phyloP scores from a whole-genome alignment of 2,329 filamentous ascomycete genomes.

The Aspergillus glaucus region DNA sequence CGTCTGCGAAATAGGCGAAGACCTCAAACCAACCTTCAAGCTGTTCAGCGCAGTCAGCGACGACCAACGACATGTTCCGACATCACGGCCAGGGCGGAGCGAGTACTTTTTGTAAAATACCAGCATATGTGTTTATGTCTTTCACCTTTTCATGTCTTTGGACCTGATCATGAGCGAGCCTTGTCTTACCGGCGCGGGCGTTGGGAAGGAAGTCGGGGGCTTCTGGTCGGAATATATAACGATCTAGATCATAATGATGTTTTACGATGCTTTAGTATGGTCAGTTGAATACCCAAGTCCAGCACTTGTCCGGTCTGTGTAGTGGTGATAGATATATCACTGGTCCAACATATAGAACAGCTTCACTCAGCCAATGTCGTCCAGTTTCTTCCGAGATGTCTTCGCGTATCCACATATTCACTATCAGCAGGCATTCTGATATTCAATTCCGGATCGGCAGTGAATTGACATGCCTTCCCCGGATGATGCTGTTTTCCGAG shows the following conservation, averaged over 20 bases:
- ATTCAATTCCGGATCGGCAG: no score
- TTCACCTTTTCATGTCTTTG: not conserved
- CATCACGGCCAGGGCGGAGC: slow-evolving; percentile 40
- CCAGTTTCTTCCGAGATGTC: no score
- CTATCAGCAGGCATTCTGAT: no score
- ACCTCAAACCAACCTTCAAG: slow-evolving; percentile 81
- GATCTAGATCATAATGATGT: slow-evolving; percentile 30
- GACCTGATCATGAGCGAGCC: slow-evolving; percentile 12
- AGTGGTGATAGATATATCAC: no score
- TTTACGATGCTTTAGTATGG: slow-evolving; percentile 1
- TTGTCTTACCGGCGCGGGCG: slow-evolving; percentile 30
- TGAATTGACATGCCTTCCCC: no score
- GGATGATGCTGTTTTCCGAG: no score
- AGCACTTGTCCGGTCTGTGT: no score
- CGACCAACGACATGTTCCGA: slow-evolving; percentile 41
- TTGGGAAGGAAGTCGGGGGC: slow-evolving; percentile 17
- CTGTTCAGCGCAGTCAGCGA: slow-evolving; percentile 43
- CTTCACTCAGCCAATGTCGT: no score
- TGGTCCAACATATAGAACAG: no score
- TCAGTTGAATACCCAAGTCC: not conserved
- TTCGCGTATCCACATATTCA: no score
- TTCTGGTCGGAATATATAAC: slow-evolving; percentile 26
- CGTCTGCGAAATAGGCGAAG: slow-evolving; percentile 84
- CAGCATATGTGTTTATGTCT: not conserved
- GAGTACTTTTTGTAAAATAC: slow-evolving; percentile 43